Evolutionary conservation across 1,284 basidiomycete species (phyloP), one percentile per base, ranked within the genome.

Genomic region (Cutaneotrichosporon daszewskae): DNA sequence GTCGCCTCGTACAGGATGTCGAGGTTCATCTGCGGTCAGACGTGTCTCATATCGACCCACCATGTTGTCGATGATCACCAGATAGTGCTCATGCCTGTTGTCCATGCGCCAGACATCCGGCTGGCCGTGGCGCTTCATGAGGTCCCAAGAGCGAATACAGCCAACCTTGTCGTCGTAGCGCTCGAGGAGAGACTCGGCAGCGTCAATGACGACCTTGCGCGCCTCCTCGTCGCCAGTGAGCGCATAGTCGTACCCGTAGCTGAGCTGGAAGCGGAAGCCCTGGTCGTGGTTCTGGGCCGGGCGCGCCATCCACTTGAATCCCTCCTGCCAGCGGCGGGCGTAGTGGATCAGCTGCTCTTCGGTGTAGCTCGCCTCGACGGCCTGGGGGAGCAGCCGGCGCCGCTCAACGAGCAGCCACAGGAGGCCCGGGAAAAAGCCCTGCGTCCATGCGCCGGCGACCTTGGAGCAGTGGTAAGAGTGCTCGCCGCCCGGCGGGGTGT

Each of bases 11-110:
- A 67, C 38, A 67, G 37, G 35, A 67, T 40, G 40, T 65, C 62
- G 5, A 67, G 59, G 39, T 67, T 67, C 62, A 67, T 67, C 60
- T 64, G 37, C n/a, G 24, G 35, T 17, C 17, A 19, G 24, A 8
- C 28, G 13, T 29, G 28, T 13, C 7, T 6, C 13, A 16, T 13
- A 14, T 5, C 13, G 3, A 53, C 57, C 34, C 38, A 60, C 62
- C 59, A 67, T 61, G 42, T 64, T 67, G 53, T 67, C 64, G 31
- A 67, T 64, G 43, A 67, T 67, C 14, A 57, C 55, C 11, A 67
- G 45, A 46, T 54, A 65, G 41, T 67, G 64, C 44, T 64, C 52
- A 33, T 64, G 43, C 53, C 37, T 48, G 43, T 60, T 61, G 13
- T 59, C 53, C 14, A 12, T 17, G 17, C 51, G 51, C 46, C 55